A percentile compares a stretch with the other conserved stretches of the same genome.
phyloP scores from a whole-genome alignment of 805 yeast genomes.

The Saccharomyces paradoxus region DNA sequence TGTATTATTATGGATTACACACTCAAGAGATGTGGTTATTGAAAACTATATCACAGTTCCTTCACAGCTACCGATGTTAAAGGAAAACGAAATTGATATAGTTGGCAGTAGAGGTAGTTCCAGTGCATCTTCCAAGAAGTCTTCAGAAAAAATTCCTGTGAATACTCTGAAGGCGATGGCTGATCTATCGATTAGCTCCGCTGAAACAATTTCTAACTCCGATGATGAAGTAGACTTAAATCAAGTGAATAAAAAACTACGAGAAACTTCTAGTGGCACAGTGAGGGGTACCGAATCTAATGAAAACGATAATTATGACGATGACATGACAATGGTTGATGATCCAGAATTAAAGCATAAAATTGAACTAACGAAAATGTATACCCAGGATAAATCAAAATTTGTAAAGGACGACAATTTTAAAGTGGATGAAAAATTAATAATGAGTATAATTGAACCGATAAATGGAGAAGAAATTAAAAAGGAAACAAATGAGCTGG shows the following conservation, averaged over 20 bases:
- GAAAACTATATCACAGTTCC: conserved; percentile 27
- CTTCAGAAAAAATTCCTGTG: conserved; percentile 11
- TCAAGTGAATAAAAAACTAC: neutral
- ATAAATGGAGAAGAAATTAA: neutral
- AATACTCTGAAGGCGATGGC: conserved; percentile 8
- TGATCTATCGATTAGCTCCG: neutral
- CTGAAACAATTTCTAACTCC: conserved; percentile 1
- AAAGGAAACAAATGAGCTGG: neutral
- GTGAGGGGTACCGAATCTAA: neutral
- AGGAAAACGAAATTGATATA: conserved; percentile 27
- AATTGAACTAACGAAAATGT: conserved; percentile 16
- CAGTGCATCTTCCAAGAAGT: conserved; percentile 14
- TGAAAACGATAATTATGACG: neutral
- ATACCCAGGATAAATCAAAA: conserved; percentile 18
- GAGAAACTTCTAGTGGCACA: neutral
- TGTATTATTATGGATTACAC: conserved; percentile 76
- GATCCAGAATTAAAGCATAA: conserved; percentile 12
- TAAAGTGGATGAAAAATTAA: conserved; percentile 20
- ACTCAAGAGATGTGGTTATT: conserved; percentile 42
- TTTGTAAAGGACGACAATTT: conserved; percentile 23
- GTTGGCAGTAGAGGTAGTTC: conserved; percentile 17
- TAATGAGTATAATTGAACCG: conserved; percentile 10
- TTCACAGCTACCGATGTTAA: conserved; percentile 30
- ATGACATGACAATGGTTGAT: neutral
- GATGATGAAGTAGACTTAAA: neutral